A percentile compares a stretch with the other conserved stretches of the same genome.
Evolutionary conservation across 331 rosid species (phyloP).

Genomic region (Rhamnella rubrinervis): DNA sequence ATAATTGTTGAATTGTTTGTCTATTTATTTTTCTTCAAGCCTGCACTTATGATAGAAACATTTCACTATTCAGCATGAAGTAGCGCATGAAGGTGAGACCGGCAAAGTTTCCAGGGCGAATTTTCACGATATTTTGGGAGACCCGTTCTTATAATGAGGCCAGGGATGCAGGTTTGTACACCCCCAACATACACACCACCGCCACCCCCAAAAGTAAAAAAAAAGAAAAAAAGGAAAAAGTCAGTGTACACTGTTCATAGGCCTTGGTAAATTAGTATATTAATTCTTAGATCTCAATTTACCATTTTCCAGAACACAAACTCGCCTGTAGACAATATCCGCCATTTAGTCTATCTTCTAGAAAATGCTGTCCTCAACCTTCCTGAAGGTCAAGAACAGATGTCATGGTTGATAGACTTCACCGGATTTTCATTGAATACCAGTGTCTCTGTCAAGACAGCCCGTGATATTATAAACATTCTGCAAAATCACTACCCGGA

Average conservation of each 20-base stretch:
- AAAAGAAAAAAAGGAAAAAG: neutral
- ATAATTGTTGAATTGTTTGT: neutral
- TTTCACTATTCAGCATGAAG: slow-evolving; percentile 55
- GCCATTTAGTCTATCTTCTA: slow-evolving; percentile 71
- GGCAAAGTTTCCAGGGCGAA: slow-evolving; percentile 84
- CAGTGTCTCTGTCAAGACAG: slow-evolving; percentile 54
- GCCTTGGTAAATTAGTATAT: neutral
- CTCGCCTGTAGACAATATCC: slow-evolving; percentile 57
- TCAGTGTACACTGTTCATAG: neutral
- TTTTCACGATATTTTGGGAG: slow-evolving; percentile 78
- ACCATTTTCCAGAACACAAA: slow-evolving; percentile 57
- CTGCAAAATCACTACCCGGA: slow-evolving; percentile 92
- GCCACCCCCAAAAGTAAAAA: too few relatives aligned
- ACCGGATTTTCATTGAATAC: slow-evolving; percentile 65
- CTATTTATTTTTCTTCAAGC: slow-evolving; percentile 5
- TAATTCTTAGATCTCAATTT: neutral
- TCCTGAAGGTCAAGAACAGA: slow-evolving; percentile 78
- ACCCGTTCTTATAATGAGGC: slow-evolving; percentile 86
- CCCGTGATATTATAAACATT: slow-evolving; percentile 73
- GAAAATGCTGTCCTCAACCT: slow-evolving; percentile 87
- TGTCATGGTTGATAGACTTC: slow-evolving; percentile 91
- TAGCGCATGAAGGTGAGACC: slow-evolving; percentile 94
- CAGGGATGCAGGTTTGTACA: slow-evolving; percentile 81
- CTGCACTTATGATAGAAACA: slow-evolving; percentile 20
- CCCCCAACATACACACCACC: too few relatives aligned